Base-by-base conservation (phyloP, 2,329 filamentous ascomycete species). In the Rhynchosporium graminicola region DNA sequence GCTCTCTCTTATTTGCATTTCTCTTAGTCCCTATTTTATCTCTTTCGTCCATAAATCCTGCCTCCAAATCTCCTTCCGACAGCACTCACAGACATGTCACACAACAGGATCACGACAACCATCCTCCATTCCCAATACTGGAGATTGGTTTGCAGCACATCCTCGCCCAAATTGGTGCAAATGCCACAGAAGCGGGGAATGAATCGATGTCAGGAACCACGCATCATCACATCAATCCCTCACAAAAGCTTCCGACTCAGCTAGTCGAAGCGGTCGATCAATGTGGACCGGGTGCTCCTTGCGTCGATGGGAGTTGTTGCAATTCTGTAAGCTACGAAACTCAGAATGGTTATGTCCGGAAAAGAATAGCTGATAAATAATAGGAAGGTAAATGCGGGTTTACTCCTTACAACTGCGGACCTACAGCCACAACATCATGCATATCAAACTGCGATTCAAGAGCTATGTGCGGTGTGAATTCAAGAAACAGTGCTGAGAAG, bases 391-490 rank as follows among this genome's bases (percentile, higher is more conserved):
- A 66, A 42, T 70, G 68, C 48, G 68, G 68, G 1, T 70, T 58
- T 31, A 65, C 61, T 0, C 57, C 65, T 1, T 64, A 63, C 26
- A 64, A 63, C 47, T 70, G 68, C 40, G 33, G 62, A 10, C 55
- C 20, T 4, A 63, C 63, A 12, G 50, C 51, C n/a, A 29, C 65
- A 3, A 66, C 66, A 10, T 43, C 36, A 4, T 70, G 67, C 31
- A 65, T 66, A 10, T 66, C 62, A 3, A 68, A 69, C 28, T 71
- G 70, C 45, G 65, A 74, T 46, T 71, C 75, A 3, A 69, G 64
- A 8, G 73, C 75, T 29, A 71, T 73, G 67, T 77, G 75, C 59
- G 75, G 74, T 62, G 29, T 68, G 45, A 59, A 69, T 57, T 56
- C 70, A 55, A 63, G 73, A 31, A 60, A 70, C 46, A 67, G 69